A percentile compares a stretch with the other conserved stretches of the same genome.
Conservation (phyloP, 2,329 filamentous ascomycete genomes). For the Stagonosporopsis rhizophila region DNA sequence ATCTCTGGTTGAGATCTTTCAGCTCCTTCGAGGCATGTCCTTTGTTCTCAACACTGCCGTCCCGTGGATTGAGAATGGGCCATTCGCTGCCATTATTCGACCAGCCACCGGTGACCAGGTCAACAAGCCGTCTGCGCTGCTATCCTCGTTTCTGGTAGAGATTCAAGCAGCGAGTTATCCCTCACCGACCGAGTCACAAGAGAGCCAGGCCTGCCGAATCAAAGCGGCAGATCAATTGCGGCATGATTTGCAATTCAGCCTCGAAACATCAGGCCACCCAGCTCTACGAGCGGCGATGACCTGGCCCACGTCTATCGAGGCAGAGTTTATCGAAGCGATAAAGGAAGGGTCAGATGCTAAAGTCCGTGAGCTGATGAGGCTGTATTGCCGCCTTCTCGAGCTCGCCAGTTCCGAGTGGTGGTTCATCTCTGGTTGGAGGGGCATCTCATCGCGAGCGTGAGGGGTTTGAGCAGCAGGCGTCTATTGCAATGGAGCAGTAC, state of each 20-base stretch:
- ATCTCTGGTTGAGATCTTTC: slow-evolving; percentile 36
- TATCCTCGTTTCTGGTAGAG: slow-evolving; percentile 33
- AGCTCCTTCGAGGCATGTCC: slow-evolving; percentile 38
- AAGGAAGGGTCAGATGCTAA: slow-evolving; percentile 21
- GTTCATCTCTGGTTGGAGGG: slow-evolving; percentile 33
- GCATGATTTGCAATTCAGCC: slow-evolving; percentile 25
- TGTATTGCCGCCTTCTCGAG: slow-evolving; percentile 33
- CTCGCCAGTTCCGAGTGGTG: slow-evolving; percentile 34
- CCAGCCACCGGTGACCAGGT: slow-evolving; percentile 10
- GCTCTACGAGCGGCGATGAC: slow-evolving; percentile 29
- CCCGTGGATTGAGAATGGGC: slow-evolving; percentile 30
- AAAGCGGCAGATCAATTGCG: slow-evolving; percentile 26
- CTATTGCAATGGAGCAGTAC: not conserved
- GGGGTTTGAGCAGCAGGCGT: not conserved
- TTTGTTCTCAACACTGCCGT: slow-evolving; percentile 28
- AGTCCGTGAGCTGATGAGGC: slow-evolving; percentile 23
- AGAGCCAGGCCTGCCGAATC: slow-evolving; percentile 12
- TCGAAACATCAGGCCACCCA: slow-evolving; percentile 32
- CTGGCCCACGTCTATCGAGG: slow-evolving; percentile 33
- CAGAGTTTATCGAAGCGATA: slow-evolving; percentile 28
- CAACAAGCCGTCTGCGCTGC: slow-evolving; percentile 25
- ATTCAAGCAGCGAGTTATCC: slow-evolving; percentile 22
- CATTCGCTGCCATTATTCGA: slow-evolving; percentile 31
- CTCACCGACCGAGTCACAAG: slow-evolving; percentile 12
- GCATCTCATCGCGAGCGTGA: slow-evolving; percentile 22